Percentiles rank a stretch among this genome's conserved stretches.
Evolutionary conservation across 2,329 filamentous ascomycete genomes (phyloP).

Genomic region (Verticillium albo-atrum): DNA sequence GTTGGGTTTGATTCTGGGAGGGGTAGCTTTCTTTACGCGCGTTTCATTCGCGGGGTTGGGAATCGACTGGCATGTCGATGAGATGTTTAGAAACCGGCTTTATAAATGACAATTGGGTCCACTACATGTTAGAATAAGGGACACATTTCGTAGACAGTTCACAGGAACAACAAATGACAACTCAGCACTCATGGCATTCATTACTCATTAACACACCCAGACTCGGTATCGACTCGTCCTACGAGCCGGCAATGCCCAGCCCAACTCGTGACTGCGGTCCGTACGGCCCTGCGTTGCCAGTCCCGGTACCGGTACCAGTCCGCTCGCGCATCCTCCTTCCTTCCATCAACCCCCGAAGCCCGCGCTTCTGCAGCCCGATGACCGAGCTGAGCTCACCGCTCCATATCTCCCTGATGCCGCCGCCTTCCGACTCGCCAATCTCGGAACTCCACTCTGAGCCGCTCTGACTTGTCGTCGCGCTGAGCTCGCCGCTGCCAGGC

Average conservation of each 20-base stretch:
- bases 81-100: no score
- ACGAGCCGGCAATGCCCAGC: constrained; percentile 48
- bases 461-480: constrained; percentile 45
- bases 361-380: constrained; percentile 92
- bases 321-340: constrained; percentile 80
- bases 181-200: background rate
- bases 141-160: no score
- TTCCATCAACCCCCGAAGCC: constrained; percentile 90
- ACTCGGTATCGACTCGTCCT: background rate
- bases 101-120: no score
- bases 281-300: constrained; percentile 20
- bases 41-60: no score
- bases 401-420: constrained; percentile 63
- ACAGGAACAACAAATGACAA: background rate
- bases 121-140: no score
- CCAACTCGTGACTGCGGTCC: constrained; percentile 35
- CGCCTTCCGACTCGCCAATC: constrained; percentile 43
- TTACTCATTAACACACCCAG: background rate
- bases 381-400: constrained; percentile 78
- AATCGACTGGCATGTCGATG: no score
- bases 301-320: constrained; percentile 43
- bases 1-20: no score
- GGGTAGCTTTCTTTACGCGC: no score
- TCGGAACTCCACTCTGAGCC: constrained; percentile 55
- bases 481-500: constrained; percentile 43